Base-by-base conservation (phyloP, 2,329 filamentous ascomycete species). In the Penicillium griseofulvum region DNA sequence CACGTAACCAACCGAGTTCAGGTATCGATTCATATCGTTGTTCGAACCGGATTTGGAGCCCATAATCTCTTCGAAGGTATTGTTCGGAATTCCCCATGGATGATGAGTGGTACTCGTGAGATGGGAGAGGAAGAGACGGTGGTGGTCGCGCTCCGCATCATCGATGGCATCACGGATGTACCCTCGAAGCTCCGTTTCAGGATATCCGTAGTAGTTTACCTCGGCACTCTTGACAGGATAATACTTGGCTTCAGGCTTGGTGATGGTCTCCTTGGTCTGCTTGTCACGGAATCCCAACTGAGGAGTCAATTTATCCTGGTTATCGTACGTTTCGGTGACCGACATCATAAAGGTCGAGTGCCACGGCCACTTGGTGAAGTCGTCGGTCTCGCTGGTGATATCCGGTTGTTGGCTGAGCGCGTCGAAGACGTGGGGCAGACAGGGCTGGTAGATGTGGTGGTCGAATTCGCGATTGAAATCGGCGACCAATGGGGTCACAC, bases 381-480 rank as follows among this genome's bases (percentile, higher is more conserved):
- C 61, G 5, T 67, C 56, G 0, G 65, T 61, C 33, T 62, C 45
- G 12, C 57, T 62, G 9, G 53, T 65, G 33, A 59, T 61, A 39
- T 66, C 65, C 1, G 52, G 45, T 48, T 67, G 66, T 11, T 62
- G 55, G 46, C 59, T 66, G 7, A 71, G 48, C 3, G 62, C 64
- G 10, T 65, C 56, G 28, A 71, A 59, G 6, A 72, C 60, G 10
- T 72, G 77, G 0, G 78, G 72, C 46, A 80, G 54, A 42, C 77
- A 79, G 0, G 77, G 77, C 39, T 79, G 75, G 55, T 79, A 79
- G 22, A 78, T 65, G 48, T 78, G 71, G 24, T 77, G 68, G 4
- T 68, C 59, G 48, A 71, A 73, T 54, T 79, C 77, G 17, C 70
- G 65, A 33, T 79, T 78, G 52, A 76, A 76, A 36, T 79, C 76